Evolutionary conservation across 2,329 filamentous ascomycete species (phyloP).

Genomic region (Penicillium sp.): DNA sequence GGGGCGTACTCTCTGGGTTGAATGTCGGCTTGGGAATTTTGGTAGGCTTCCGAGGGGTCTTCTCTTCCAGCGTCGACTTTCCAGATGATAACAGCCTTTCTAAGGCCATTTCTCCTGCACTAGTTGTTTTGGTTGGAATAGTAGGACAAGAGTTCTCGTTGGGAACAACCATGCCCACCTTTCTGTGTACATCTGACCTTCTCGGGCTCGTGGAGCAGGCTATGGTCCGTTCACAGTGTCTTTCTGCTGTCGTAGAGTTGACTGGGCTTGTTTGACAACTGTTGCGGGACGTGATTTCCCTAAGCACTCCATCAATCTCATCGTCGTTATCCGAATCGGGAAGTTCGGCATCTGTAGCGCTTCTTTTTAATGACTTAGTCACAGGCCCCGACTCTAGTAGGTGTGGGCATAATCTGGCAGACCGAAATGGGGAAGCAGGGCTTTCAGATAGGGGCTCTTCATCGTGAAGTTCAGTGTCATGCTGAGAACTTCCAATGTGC

Average conservation of each 20-base stretch:
- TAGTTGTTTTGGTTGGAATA: neutral
- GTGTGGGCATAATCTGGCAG: neutral
- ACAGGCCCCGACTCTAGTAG: slow-evolving; percentile 7
- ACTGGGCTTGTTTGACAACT: neutral
- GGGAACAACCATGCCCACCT: neutral
- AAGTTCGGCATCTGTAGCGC: slow-evolving; percentile 33
- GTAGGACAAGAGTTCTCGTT: neutral
- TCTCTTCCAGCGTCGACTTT: neutral
- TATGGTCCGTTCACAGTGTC: neutral
- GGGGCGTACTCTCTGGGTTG: neutral
- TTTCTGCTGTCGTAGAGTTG: neutral
- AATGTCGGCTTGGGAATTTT: slow-evolving; percentile 10
- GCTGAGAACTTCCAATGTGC: neutral
- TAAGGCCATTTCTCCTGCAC: neutral
- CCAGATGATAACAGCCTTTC: neutral
- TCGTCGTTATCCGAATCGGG: slow-evolving; percentile 33
- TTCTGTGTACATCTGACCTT: neutral
- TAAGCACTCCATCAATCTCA: neutral
- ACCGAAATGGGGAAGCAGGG: neutral
- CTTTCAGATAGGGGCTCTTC: neutral
- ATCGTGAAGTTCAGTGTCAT: neutral
- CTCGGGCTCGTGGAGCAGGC: slow-evolving; percentile 2
- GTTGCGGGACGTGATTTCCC: neutral
- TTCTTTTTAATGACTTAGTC: slow-evolving; percentile 29
- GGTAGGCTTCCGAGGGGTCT: slow-evolving; percentile 6